These are phyloP conservation scores for Saccharomycopsis sp. DNA, from an alignment of 805 yeast genomes.

Conservation along the genomic window DNA sequence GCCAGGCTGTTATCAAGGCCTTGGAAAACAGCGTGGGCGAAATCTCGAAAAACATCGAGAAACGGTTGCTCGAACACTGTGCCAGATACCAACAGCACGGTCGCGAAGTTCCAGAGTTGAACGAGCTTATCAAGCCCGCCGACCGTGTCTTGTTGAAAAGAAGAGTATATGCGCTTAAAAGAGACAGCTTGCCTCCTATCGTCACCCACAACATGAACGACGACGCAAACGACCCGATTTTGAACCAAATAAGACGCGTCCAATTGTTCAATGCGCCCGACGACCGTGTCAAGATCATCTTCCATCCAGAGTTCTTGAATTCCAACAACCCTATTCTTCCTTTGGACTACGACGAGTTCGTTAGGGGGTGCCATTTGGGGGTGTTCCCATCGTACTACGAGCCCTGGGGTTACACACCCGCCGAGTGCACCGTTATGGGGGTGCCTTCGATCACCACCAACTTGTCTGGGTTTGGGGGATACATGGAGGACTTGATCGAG, in stretches of 20 bases:
- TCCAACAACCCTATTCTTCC: slow-evolving; percentile 92
- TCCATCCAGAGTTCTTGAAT: slow-evolving; percentile 96
- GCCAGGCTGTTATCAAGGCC: slow-evolving; percentile 93
- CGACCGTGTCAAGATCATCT: slow-evolving; percentile 89
- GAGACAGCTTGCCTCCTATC: slow-evolving; percentile 87
- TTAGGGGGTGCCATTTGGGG: slow-evolving; percentile 95
- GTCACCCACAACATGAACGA: slow-evolving; percentile 97
- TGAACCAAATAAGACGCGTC: slow-evolving; percentile 87
- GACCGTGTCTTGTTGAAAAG: slow-evolving; percentile 87
- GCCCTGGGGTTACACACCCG: slow-evolving; percentile 99
- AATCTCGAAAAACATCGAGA: slow-evolving; percentile 80
- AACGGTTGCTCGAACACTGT: slow-evolving; percentile 84
- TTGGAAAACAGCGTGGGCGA: slow-evolving; percentile 83
- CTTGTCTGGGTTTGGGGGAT: slow-evolving; percentile 94
- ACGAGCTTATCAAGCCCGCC: slow-evolving; percentile 76
- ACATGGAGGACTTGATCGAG: slow-evolving; percentile 96
- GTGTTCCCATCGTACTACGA: slow-evolving; percentile 98
- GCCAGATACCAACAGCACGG: slow-evolving; percentile 55
- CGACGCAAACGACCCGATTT: slow-evolving; percentile 83
- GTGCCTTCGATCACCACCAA: slow-evolving; percentile 96
- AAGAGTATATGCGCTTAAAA: slow-evolving; percentile 85
- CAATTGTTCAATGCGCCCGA: slow-evolving; percentile 82
- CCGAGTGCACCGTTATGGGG: slow-evolving; percentile 99
- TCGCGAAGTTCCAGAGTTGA: slow-evolving; percentile 68
- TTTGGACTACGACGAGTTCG: slow-evolving; percentile 94